phyloP scores from a whole-genome alignment of 2,329 filamentous ascomycete species.

The Nemania serpens region DNA sequence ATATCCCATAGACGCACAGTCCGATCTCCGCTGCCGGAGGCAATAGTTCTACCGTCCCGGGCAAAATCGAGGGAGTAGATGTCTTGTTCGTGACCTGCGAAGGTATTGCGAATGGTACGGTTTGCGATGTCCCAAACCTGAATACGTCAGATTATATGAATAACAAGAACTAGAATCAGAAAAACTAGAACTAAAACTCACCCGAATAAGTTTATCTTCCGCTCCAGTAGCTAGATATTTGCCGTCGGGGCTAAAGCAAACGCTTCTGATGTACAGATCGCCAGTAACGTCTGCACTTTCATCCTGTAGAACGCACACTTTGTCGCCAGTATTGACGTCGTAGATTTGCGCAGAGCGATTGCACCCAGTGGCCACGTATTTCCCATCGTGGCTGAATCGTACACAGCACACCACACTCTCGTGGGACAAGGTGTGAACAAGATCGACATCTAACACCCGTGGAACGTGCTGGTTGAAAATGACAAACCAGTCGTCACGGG shows the following conservation, averaged over 20 bases:
- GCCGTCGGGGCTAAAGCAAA: conserved; percentile 97
- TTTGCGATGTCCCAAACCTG: conserved; percentile 93
- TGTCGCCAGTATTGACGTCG: conserved; percentile 84
- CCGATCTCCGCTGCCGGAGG: conserved; percentile 91
- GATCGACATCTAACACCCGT: conserved; percentile 87
- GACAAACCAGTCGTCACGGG: conserved; percentile 90
- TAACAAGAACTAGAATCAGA: not conserved
- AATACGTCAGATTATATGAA: conserved; percentile 18
- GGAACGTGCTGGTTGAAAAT: conserved; percentile 94
- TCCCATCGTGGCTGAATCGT: conserved; percentile 92
- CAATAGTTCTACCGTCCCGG: conserved; percentile 89
- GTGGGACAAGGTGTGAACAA: conserved; percentile 90
- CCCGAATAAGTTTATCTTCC: conserved; percentile 95
- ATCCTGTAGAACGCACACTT: conserved; percentile 89
- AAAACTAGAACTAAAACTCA: conserved; percentile 52
- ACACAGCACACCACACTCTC: conserved; percentile 99
- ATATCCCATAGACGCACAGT: conserved; percentile 98
- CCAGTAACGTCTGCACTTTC: conserved; percentile 84
- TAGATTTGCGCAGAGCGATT: conserved; percentile 99
- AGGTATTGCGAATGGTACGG: conserved; percentile 86
- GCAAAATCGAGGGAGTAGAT: conserved; percentile 98
- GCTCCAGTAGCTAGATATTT: conserved; percentile 93
- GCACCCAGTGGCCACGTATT: conserved; percentile 95
- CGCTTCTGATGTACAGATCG: conserved; percentile 95
- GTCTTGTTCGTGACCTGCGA: conserved; percentile 96